These are phyloP conservation scores for Dioszegia hungarica DNA, from an alignment of 768 basidiomycete species.

Conservation along the genomic window DNA sequence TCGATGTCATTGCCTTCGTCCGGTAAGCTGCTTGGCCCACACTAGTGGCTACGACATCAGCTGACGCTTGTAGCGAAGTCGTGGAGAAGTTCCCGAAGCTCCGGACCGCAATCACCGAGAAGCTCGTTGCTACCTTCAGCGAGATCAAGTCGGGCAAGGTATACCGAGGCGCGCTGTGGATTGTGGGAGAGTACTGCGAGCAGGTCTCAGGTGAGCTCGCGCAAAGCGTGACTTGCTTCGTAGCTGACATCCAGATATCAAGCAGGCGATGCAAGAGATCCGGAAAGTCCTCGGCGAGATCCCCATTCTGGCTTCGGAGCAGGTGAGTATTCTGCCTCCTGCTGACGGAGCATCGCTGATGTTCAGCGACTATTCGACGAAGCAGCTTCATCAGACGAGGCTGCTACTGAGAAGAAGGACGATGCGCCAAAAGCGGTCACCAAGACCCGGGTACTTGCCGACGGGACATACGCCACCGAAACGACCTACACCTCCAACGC, in stretches of 20 bases:
- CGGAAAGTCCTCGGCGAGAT: conserved; percentile 88
- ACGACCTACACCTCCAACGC: conserved; percentile 66
- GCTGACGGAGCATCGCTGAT: background rate
- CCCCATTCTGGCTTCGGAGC: conserved; percentile 91
- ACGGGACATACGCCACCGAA: conserved; percentile 97
- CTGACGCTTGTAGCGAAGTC: conserved; percentile 58
- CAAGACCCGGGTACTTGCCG: conserved; percentile 69
- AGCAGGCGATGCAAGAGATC: conserved; percentile 68
- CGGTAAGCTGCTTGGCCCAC: conserved; percentile 46
- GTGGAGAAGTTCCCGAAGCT: conserved; percentile 94
- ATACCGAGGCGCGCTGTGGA: conserved; percentile 94
- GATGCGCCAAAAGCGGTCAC: conserved; percentile 56
- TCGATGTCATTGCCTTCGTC: conserved; percentile 88
- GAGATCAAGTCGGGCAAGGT: conserved; percentile 96
- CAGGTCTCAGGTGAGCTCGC: conserved; percentile 52
- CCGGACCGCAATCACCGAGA: conserved; percentile 73
- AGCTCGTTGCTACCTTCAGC: conserved; percentile 70
- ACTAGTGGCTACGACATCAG: background rate
- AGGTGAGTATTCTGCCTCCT: conserved; percentile 49
- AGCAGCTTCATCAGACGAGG: conserved; percentile 57
- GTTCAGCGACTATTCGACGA: conserved; percentile 63
- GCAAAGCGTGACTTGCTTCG: background rate
- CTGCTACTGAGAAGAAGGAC: conserved; percentile 48
- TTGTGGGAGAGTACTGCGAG: conserved; percentile 87
- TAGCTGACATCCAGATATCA: conserved; percentile 56